A percentile compares a stretch with the other conserved stretches of the same genome.
These are phyloP conservation scores for Candolleomyces eurysporus DNA, from an alignment of 768 basidiomycete genomes.

Conservation along the genomic window DNA sequence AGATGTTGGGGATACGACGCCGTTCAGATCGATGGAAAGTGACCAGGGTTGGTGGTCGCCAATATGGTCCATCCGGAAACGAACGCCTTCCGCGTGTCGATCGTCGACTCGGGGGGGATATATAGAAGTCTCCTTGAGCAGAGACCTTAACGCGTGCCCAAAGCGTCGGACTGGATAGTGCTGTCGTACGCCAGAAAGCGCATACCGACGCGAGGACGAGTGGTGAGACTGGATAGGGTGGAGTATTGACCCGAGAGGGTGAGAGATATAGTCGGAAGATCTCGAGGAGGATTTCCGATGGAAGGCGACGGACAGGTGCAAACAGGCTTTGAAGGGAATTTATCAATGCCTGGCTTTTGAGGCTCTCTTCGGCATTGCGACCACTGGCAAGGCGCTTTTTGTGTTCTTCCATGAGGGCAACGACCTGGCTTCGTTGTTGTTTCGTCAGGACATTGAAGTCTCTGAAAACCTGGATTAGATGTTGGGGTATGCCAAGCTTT, in stretches of 20 bases:
- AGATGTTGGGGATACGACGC: background rate
- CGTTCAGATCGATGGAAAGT: background rate
- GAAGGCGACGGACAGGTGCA: constrained; percentile 1
- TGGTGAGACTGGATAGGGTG: background rate
- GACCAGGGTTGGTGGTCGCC: background rate
- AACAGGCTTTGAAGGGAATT: background rate
- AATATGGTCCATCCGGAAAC: background rate
- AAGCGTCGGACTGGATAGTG: background rate
- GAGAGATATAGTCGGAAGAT: background rate
- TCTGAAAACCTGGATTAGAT: background rate
- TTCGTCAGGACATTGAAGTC: background rate
- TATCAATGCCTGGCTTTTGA: background rate
- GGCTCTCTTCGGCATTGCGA: background rate
- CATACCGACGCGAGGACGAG: background rate
- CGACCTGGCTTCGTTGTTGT: background rate
- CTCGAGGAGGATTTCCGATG: background rate
- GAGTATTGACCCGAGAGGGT: background rate
- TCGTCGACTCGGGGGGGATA: background rate
- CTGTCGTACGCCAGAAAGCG: background rate
- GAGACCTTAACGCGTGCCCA: background rate
- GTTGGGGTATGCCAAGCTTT: background rate
- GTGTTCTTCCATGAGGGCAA: background rate
- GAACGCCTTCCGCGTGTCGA: background rate
- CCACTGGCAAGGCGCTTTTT: background rate
- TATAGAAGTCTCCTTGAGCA: background rate